A percentile compares a stretch with the other conserved stretches of the same genome.
Evolutionary conservation across 768 basidiomycete species (phyloP).

Genomic region (Suillus clintonianus): DNA sequence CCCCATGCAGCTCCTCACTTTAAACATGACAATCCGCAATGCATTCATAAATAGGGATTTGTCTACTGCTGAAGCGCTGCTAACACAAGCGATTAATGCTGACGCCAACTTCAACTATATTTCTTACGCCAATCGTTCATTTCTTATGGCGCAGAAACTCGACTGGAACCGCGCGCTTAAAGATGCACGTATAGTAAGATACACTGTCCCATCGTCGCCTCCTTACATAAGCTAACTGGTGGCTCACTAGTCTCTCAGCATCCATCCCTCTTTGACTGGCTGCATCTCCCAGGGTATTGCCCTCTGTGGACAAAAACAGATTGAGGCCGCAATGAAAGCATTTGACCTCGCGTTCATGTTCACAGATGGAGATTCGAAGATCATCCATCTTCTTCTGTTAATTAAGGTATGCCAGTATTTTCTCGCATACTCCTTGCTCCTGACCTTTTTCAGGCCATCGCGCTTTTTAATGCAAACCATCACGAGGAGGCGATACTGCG

Average conservation of each 20-base stretch:
- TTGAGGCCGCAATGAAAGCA: not conserved
- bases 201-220: not conserved
- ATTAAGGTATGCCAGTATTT: not conserved
- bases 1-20: not conserved
- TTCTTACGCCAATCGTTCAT: not conserved
- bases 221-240: not conserved
- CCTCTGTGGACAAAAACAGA: not conserved
- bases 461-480: not conserved
- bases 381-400: not conserved
- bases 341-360: slow-evolving; percentile 1
- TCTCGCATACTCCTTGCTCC: not conserved
- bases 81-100: not conserved
- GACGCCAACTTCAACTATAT: not conserved
- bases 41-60: not conserved
- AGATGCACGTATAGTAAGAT: not conserved
- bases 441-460: not conserved
- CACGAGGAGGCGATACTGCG: not conserved
- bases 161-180: not conserved
- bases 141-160: not conserved
- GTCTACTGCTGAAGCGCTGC: not conserved
- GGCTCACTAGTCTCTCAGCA: not conserved
- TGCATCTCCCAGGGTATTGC: not conserved
- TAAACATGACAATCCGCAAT: not conserved
- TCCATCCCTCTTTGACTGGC: not conserved
- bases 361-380: not conserved